Percentiles rank a stretch among this genome's conserved stretches.
These are phyloP conservation scores for Globisporangium cederbergense DNA, from an alignment of 352 stramenopile species.

Conservation along the genomic window DNA sequence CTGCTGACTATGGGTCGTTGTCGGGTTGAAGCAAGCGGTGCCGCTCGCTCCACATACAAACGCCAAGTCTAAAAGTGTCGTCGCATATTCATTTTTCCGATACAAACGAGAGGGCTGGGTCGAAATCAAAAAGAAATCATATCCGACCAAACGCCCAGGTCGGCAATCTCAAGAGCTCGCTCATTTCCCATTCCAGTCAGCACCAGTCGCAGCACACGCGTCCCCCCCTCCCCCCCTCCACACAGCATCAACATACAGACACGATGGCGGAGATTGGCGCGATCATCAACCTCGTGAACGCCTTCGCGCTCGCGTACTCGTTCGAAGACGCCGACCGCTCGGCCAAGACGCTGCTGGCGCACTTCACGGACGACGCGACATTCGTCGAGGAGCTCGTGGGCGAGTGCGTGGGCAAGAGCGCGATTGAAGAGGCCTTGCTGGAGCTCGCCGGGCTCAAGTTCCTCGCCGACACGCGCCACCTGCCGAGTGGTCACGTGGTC, in stretches of 20 bases:
- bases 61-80: background rate
- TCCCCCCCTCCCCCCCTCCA: no score
- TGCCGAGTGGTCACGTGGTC: conserved; percentile 80
- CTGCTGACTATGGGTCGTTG: background rate
- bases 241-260: background rate
- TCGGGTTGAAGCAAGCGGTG: conserved; percentile 10
- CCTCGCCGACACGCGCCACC: conserved; percentile 73
- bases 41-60: conserved; percentile 8
- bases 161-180: background rate
- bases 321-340: conserved; percentile 73
- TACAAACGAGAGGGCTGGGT: no score
- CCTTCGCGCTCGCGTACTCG: conserved; percentile 75
- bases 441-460: conserved; percentile 78
- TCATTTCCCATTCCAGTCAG: background rate
- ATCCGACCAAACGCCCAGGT: background rate
- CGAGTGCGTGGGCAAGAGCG: conserved; percentile 49
- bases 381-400: conserved; percentile 80
- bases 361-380: conserved; percentile 70
- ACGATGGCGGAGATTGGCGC: conserved; percentile 67
- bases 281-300: conserved; percentile 86
- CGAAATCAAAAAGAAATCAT: background rate
- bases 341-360: conserved; percentile 55
- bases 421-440: conserved; percentile 70
- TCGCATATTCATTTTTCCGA: no score
- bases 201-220: background rate